Conservation (phyloP, 192 early-diverging fungal genomes). For the Pilaira anomala region DNA sequence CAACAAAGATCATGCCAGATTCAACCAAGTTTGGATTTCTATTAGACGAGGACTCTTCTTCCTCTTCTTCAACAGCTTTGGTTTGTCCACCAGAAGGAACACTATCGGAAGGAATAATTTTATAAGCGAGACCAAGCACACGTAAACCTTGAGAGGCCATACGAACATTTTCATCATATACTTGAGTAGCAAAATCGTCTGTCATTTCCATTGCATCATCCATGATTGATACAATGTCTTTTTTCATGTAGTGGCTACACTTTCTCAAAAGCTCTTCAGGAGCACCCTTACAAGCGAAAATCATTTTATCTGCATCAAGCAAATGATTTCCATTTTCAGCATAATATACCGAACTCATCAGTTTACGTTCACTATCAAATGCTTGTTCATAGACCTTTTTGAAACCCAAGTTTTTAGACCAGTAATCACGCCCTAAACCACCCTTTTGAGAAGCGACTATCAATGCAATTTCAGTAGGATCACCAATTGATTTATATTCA, state of each 20-base stretch:
- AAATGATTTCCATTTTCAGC: slow-evolving; percentile 17
- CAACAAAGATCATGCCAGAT: slow-evolving; percentile 78
- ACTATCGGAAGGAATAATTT: slow-evolving; percentile 43
- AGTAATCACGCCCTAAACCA: slow-evolving; percentile 66
- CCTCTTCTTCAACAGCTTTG: slow-evolving; percentile 17
- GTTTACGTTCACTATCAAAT: slow-evolving; percentile 93
- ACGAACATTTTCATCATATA: slow-evolving; percentile 55
- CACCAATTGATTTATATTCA: slow-evolving; percentile 76
- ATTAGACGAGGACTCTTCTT: slow-evolving; percentile 29
- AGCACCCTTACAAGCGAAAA: slow-evolving; percentile 84
- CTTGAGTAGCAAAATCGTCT: slow-evolving; percentile 59
- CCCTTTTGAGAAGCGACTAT: slow-evolving; percentile 82
- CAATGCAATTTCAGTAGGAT: slow-evolving; percentile 95
- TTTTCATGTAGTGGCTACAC: slow-evolving; percentile 36
- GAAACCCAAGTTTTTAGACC: slow-evolving; percentile 38
- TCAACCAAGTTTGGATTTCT: slow-evolving; percentile 42
- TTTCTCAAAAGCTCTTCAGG: slow-evolving; percentile 83
- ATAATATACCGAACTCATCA: slow-evolving; percentile 84
- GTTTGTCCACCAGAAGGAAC: background rate
- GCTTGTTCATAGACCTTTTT: slow-evolving; percentile 74
- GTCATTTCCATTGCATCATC: slow-evolving; percentile 31
- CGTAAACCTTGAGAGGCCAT: slow-evolving; percentile 88
- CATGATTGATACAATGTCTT: background rate
- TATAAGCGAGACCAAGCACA: slow-evolving; percentile 84
- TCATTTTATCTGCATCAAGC: background rate